Evolutionary conservation across 2,329 filamentous ascomycete genomes (phyloP).

Genomic region (Aaosphaeria arxii): DNA sequence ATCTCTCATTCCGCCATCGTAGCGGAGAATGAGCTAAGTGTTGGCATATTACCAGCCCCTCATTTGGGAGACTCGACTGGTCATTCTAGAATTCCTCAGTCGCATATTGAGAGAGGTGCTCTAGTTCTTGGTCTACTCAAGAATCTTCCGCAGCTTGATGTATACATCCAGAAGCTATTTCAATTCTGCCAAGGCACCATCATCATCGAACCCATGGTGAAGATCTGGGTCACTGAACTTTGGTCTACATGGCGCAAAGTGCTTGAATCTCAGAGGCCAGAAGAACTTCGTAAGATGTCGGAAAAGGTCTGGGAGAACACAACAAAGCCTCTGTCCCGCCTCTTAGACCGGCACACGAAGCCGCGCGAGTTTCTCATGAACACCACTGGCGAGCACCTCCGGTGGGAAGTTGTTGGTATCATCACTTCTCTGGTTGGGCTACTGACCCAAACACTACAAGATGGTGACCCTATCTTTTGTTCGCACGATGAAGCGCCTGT

Average conservation of each 20-base stretch:
- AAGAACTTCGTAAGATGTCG: conserved; percentile 36
- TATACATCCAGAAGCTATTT: conserved; percentile 33
- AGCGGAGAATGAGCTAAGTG: conserved; percentile 22
- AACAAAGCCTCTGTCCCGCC: conserved; percentile 25
- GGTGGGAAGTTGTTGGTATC: conserved; percentile 46
- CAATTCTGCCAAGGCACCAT: conserved; percentile 28
- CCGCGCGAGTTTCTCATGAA: conserved; percentile 37
- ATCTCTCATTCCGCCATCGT: conserved; percentile 25
- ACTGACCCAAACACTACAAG: conserved; percentile 28
- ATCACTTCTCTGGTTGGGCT: conserved; percentile 38
- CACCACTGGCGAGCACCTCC: conserved; percentile 37
- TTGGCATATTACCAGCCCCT: conserved; percentile 17
- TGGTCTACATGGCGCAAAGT: conserved; percentile 24
- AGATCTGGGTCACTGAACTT: conserved; percentile 23
- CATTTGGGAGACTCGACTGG: background rate
- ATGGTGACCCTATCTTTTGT: conserved; percentile 32
- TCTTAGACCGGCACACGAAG: conserved; percentile 35
- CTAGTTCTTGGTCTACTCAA: conserved; percentile 23
- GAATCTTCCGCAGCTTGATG: conserved; percentile 20
- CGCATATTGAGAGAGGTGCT: conserved; percentile 25
- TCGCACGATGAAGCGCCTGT: conserved; percentile 23
- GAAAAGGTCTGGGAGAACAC: conserved; percentile 44
- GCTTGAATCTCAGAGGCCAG: conserved; percentile 19
- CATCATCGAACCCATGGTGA: conserved; percentile 34
- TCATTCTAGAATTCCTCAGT: conserved; percentile 10